Evolutionary conservation across 352 stramenopile species (phyloP).

Genomic region (Globisporangium uncinulatum): DNA sequence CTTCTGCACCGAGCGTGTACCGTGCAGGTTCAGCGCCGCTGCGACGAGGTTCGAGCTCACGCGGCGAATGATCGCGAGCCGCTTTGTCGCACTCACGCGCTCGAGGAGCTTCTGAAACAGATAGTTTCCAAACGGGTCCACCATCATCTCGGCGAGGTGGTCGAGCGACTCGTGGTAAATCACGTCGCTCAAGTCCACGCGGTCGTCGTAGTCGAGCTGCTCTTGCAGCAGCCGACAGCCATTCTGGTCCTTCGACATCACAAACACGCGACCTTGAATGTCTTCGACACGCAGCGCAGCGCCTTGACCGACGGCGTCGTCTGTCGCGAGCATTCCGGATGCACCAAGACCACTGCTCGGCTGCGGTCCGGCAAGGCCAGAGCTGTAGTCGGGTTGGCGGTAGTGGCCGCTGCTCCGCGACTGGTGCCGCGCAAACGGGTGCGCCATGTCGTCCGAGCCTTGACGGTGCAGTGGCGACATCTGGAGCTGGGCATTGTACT

Average conservation of each 20-base stretch:
- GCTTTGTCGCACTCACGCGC: slow-evolving; percentile 87
- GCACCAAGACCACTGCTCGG: slow-evolving; percentile 1
- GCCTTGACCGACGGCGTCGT: slow-evolving; percentile 21
- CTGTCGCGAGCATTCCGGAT: not conserved
- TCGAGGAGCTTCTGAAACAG: slow-evolving; percentile 99
- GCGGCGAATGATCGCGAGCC: slow-evolving; percentile 90
- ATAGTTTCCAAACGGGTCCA: slow-evolving; percentile 99
- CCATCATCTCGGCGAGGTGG: slow-evolving; percentile 96
- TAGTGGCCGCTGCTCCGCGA: not conserved
- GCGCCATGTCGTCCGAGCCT: slow-evolving; percentile 6
- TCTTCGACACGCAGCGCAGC: slow-evolving; percentile 59
- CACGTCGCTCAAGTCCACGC: slow-evolving; percentile 85
- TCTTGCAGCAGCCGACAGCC: slow-evolving; percentile 96
- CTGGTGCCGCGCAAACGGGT: slow-evolving; percentile 11
- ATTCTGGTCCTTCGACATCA: slow-evolving; percentile 95
- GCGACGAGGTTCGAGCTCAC: slow-evolving; percentile 93
- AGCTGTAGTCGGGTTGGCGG: slow-evolving; percentile 4
- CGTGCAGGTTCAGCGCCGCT: slow-evolving; percentile 96
- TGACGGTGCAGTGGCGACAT: slow-evolving; percentile 12
- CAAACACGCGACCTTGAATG: slow-evolving; percentile 73
- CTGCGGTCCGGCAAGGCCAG: slow-evolving; percentile 1
- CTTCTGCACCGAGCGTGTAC: slow-evolving; percentile 97
- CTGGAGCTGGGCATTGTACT: slow-evolving; percentile 7
- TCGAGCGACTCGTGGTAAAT: slow-evolving; percentile 97
- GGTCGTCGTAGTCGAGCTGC: slow-evolving; percentile 93